Base-by-base conservation (phyloP, 768 basidiomycete genomes). In the Hirschioporus abietinus region DNA sequence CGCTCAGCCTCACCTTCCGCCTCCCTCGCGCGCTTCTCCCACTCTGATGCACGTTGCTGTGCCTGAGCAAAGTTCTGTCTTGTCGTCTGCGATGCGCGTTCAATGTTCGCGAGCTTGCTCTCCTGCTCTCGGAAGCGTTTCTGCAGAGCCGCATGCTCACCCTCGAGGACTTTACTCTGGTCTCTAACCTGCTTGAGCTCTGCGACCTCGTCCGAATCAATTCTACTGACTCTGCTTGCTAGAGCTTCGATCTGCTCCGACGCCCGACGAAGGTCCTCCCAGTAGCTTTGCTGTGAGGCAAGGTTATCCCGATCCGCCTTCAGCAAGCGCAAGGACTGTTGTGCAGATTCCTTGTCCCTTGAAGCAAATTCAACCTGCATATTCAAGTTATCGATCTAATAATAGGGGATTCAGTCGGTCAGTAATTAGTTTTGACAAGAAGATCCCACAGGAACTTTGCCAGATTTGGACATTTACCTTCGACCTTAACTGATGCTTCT, bases 11-110 rank as follows among this genome's bases (percentile, higher is more conserved):
- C 83, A 24, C 79, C 78, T 75, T 92, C 90, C 58, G 83, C 82
- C 68, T 91, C 89, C 71, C 87, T 88, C 23, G 90, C 86, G 25
- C 88, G 88, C 68, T 84, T 84, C 76, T 95, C 93, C 91, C 90
- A 93, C 71, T 95, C 93, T 2, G 84, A 78, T 1, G 90, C 84
- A 26, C 90, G 90, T 73, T 92, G 90, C 68, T 93, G 89, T 24
- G 89, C 88, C 69, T 90, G 87, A 24, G 82, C 76, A 30, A 93
- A 81, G 73, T 76, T 89, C 73, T 91, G 87, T 58, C 86, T 85
- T 1, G 85, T 81, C 20, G 86, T 76, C 25, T 76, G 77, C 1
- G 86, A 80, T 12, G 86, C 78, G 64, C 86, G 84, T 60, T 94
- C 91, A 71, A 79, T 85, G 70, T 84, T 89, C 27, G 80, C 73